Percentiles rank a stretch among this genome's conserved stretches.
Conservation (phyloP, 2,329 filamentous ascomycete genomes). For the Hymenoscyphus fraxineus region DNA sequence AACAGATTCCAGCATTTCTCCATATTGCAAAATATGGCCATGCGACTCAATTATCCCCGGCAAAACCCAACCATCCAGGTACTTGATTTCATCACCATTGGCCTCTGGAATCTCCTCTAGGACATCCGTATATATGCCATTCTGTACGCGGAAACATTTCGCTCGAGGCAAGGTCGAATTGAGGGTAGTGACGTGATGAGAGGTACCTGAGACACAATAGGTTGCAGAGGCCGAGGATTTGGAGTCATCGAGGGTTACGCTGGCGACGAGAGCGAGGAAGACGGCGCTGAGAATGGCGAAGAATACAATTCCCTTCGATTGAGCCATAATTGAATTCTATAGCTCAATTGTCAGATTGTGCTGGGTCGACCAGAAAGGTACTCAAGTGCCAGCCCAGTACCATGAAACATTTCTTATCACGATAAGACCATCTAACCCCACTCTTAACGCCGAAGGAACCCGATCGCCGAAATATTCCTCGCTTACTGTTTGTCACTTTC, state of each 20-base stretch:
- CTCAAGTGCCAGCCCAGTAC: background rate
- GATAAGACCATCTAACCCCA: background rate
- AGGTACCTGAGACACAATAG: conserved; percentile 27
- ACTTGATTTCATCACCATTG: conserved; percentile 33
- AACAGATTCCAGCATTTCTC: conserved; percentile 63
- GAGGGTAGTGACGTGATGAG: conserved; percentile 44
- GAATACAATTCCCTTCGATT: background rate
- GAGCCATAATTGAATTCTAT: background rate
- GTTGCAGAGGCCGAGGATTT: conserved; percentile 17
- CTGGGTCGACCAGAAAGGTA: no score
- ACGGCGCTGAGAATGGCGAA: conserved; percentile 4
- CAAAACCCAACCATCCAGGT: conserved; percentile 51
- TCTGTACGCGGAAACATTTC: conserved; percentile 53
- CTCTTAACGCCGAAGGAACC: background rate
- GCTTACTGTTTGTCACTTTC: background rate
- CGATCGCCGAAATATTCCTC: background rate
- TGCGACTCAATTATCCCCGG: conserved; percentile 70
- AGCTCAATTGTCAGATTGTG: background rate
- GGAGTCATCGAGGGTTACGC: conserved; percentile 6
- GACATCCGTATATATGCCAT: conserved; percentile 50
- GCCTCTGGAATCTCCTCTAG: conserved; percentile 36
- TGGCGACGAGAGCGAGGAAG: conserved; percentile 13
- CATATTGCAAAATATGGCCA: conserved; percentile 63
- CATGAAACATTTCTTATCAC: background rate
- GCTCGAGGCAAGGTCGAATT: conserved; percentile 37